A percentile compares a stretch with the other conserved stretches of the same genome.
Evolutionary conservation across 169 alveolate species (phyloP).

Genomic region (Eimeria necatrix): DNA sequence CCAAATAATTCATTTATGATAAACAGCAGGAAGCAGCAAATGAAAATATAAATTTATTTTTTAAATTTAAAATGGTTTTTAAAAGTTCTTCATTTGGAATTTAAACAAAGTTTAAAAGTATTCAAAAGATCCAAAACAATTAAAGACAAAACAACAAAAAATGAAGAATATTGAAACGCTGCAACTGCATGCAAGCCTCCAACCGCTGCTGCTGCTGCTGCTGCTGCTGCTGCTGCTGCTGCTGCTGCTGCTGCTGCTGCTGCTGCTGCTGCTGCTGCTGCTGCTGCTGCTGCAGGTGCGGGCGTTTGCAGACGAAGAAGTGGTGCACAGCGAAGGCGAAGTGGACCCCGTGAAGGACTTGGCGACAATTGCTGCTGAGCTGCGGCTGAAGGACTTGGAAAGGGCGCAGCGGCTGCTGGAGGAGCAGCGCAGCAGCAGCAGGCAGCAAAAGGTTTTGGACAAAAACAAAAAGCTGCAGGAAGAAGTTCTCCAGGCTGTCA

Average conservation of each 20-base stretch:
- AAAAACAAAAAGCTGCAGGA: constrained; percentile 95
- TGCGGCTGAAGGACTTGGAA: constrained; percentile 97
- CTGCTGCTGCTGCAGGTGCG: constrained; percentile 86
- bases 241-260: constrained; percentile 27
- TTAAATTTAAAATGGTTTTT: no score
- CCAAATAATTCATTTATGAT: no score
- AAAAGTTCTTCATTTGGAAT: no score
- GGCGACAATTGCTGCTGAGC: constrained; percentile 96
- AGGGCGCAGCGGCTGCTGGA: constrained; percentile 91
- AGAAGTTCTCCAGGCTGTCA: constrained; percentile 93
- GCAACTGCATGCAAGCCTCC: not conserved
- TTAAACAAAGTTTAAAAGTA: no score
- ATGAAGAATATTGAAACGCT: no score
- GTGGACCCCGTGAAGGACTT: constrained; percentile 98
- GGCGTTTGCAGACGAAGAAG: constrained; percentile 98
- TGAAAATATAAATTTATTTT: no score
- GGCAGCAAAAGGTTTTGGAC: constrained; percentile 91
- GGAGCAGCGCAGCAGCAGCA: constrained; percentile 94
- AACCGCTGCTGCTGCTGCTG: not conserved
- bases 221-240: not conserved
- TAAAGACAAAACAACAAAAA: no score
- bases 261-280: constrained; percentile 4
- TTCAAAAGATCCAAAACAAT: no score
- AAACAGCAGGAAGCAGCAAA: no score
- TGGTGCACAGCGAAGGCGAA: constrained; percentile 98